Evolutionary conservation across 495 filamentous ascomycete species (phyloP), one percentile per base, ranked within the genome.

Genomic region (Aspergillus diversus): DNA sequence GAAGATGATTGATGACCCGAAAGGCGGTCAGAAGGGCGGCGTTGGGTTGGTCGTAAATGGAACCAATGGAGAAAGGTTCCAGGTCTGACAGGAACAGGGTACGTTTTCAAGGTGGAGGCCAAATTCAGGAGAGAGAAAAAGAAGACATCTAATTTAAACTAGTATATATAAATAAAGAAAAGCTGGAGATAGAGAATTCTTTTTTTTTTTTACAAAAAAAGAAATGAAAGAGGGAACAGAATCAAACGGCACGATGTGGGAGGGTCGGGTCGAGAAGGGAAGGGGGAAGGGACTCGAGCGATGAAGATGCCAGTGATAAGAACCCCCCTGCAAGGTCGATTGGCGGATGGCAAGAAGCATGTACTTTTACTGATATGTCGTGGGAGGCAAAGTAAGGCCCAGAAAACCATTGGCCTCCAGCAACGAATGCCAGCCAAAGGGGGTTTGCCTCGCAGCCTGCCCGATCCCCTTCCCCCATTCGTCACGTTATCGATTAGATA

Each of bases 1-100:
- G 66, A 63, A 52, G 69, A 55, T 68, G 69, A 70, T 67, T 59
- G 56, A 43, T 46, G 55, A 53, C 57, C 49, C 34, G 51, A 65
- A 68, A 72, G 72, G 72, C 72, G 73, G 75, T 77, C 70, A 74
- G 74, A 57, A 71, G 74, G 69, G 72, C 71, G 73, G 75, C 65
- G 68, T 57, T 60, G 17, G 53, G 47, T 13, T 57, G 53, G 60
- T 47, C 21, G 55, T 34, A 17, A 33, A 33, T 21, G 39, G 15
- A 49, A 16, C 37, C 48, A 27, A 37, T 48, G 39, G 33, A 33
- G 33, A 49, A 59, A 15, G 47, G 47, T 50, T 27, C 27, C 15
- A 55, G 50, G n/a, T 15, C 34, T 7, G 39, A 37, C 52, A 37
- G 32, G 37, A 50, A 55, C 31, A 56, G 15, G 33, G 49, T 4